These are phyloP conservation scores for Prunus persica DNA, from an alignment of 306 rosid species.

Conservation along the genomic window DNA sequence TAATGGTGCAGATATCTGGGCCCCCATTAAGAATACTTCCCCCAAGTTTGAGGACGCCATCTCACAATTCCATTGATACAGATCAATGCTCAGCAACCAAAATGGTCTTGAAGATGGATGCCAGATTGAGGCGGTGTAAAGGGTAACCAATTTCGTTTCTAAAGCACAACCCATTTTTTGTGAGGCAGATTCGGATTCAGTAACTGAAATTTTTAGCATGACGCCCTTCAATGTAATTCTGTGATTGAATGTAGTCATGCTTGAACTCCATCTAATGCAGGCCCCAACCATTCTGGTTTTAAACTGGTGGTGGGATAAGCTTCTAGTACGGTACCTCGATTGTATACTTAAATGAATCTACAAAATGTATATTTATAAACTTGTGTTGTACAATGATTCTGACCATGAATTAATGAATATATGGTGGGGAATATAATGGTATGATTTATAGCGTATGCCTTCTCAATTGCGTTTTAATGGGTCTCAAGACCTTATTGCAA, in stretches of 20 bases:
- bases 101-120: conserved; percentile 27
- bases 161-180: conserved; percentile 19
- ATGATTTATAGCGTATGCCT: neutral
- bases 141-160: conserved; percentile 17
- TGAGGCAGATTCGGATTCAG: conserved; percentile 14
- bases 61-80: conserved; percentile 49
- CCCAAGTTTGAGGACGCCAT: conserved; percentile 44
- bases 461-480: neutral
- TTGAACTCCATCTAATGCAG: conserved; percentile 25
- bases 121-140: conserved; percentile 19
- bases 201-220: conserved; percentile 29
- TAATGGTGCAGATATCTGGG: conserved; percentile 99
- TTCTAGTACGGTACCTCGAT: conserved; percentile 12
- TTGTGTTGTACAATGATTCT: conserved; percentile 23
- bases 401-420: neutral
- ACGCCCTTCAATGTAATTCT: conserved; percentile 26
- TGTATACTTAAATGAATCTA: conserved; percentile 22
- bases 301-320: conserved; percentile 41
- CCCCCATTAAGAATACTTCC: conserved; percentile 74
- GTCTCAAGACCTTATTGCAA: too few species aligned
- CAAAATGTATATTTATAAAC: conserved; percentile 45
- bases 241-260: conserved; percentile 24
- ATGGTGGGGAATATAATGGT: neutral
- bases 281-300: conserved; percentile 45
- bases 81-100: conserved; percentile 22